Evolutionary conservation across 345 rosid genomes (phyloP).

Genomic region (Citrus glauca): DNA sequence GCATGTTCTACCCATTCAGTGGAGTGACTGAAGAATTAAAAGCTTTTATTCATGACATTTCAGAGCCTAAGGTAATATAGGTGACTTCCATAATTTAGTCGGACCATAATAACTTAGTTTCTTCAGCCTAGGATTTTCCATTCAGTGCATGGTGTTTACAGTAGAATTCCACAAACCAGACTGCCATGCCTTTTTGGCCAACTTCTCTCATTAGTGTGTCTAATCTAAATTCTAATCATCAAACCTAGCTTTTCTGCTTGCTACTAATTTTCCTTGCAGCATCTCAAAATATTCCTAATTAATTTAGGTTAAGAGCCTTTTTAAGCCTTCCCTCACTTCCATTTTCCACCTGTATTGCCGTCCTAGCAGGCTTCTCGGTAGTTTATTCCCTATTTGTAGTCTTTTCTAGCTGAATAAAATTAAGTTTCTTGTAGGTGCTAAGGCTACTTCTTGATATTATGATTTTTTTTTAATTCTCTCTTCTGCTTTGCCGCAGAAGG

Average conservation of each 20-base stretch:
- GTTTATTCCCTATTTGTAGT: neutral
- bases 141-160: neutral
- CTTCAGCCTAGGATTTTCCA: neutral
- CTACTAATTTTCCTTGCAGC: neutral
- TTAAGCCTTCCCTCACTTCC: neutral
- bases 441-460: neutral
- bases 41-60: conserved; percentile 65
- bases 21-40: conserved; percentile 90
- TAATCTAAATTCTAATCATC: neutral
- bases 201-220: neutral
- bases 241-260: neutral
- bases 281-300: neutral
- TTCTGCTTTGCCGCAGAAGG: conserved; percentile 39
- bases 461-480: neutral
- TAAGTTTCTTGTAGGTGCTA: neutral
- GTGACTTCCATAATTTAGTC: neutral
- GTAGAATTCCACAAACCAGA: neutral
- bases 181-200: neutral
- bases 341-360: no score
- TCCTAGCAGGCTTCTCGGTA: neutral
- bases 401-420: neutral
- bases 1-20: conserved; percentile 73
- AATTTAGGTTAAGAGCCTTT: neutral
- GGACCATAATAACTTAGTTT: neutral
- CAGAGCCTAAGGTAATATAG: conserved; percentile 53